A percentile compares a stretch with the other conserved stretches of the same genome.
Evolutionary conservation across 108 stramenopile genomes (phyloP).

Genomic region (Nannochloropsis granulata): DNA sequence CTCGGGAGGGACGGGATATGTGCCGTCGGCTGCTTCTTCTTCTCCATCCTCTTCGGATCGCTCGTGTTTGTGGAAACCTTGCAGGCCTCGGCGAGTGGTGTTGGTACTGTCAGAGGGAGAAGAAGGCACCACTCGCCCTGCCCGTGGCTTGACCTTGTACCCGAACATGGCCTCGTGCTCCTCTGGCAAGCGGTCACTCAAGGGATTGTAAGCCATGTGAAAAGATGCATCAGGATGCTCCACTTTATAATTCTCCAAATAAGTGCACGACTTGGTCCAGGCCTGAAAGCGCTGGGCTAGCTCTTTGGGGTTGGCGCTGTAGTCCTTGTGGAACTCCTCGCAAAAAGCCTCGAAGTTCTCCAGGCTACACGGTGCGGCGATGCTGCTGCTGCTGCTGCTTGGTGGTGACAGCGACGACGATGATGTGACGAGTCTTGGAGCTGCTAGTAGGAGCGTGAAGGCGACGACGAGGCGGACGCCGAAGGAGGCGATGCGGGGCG

Average conservation of each 20-base stretch:
- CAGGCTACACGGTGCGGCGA: neutral
- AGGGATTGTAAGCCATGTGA: neutral
- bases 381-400: too few relatives aligned
- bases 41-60: neutral
- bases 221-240: neutral
- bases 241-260: neutral
- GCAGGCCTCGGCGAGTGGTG: neutral
- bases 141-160: neutral
- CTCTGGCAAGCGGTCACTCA: neutral
- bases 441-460: too few relatives aligned
- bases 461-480: too few relatives aligned
- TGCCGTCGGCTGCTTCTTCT: neutral
- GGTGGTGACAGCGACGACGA: too few relatives aligned
- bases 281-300: neutral
- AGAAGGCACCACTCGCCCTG: neutral
- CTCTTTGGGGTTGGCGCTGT: neutral
- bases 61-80: neutral
- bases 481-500: too few relatives aligned
- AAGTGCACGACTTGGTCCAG: neutral
- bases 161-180: neutral
- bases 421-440: too few relatives aligned
- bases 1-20: neutral
- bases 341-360: neutral
- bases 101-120: neutral
- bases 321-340: neutral